phyloP scores from a whole-genome alignment of 2,329 filamentous ascomycete species.

The Monilinia laxa region DNA sequence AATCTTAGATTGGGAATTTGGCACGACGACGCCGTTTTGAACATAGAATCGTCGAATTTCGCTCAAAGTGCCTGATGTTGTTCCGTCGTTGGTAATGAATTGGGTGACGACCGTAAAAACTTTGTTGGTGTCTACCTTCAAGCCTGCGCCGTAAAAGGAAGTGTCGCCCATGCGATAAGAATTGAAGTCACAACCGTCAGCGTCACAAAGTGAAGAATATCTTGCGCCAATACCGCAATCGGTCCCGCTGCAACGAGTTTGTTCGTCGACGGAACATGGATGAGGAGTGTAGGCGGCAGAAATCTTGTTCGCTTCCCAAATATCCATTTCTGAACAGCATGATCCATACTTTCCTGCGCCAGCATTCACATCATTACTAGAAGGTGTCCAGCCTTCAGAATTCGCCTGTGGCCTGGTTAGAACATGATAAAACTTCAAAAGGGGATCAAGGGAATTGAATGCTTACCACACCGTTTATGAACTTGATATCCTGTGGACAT shows the following conservation, averaged over 20 bases:
- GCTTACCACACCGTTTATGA: constrained; percentile 52
- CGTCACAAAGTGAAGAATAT: constrained; percentile 58
- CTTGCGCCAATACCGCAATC: constrained; percentile 49
- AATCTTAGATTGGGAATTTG: constrained; percentile 50
- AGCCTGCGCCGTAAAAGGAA: constrained; percentile 55
- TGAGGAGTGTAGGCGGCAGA: constrained; percentile 60
- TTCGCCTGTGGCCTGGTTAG: constrained; percentile 47
- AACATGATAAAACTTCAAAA: constrained; percentile 20
- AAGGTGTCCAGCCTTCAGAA: constrained; percentile 51
- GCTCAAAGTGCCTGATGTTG: constrained; percentile 50
- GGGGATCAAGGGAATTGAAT: background rate
- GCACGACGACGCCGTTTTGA: constrained; percentile 53
- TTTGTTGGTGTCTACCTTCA: constrained; percentile 52
- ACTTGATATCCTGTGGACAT: constrained; percentile 43
- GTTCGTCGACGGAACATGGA: constrained; percentile 50
- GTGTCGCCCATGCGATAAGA: constrained; percentile 57
- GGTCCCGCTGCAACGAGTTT: constrained; percentile 46
- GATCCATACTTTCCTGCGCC: constrained; percentile 55
- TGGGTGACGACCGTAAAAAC: constrained; percentile 60
- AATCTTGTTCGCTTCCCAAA: constrained; percentile 63
- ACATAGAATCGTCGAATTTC: constrained; percentile 59
- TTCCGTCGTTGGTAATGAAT: constrained; percentile 54
- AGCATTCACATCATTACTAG: constrained; percentile 51
- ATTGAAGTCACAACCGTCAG: constrained; percentile 63
- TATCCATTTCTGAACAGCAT: constrained; percentile 69